These are phyloP conservation scores for Didymosphaeria variabile DNA, from an alignment of 2,329 filamentous ascomycete species.

Conservation along the genomic window DNA sequence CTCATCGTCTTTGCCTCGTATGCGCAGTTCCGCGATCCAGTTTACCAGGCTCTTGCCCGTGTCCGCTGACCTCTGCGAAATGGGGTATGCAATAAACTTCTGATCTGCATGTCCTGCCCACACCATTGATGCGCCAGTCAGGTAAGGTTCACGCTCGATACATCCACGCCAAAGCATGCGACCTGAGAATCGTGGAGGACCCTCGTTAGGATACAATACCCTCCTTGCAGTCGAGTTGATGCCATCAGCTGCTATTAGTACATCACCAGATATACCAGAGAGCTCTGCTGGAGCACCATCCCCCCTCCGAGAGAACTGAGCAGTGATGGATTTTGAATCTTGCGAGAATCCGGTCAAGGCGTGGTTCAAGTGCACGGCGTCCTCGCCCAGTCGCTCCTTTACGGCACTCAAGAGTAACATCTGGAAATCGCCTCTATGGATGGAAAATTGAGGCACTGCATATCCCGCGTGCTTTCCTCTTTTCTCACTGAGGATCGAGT, in stretches of 20 bases:
- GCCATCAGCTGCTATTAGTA: slow-evolving; percentile 56
- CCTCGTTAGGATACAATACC: slow-evolving; percentile 55
- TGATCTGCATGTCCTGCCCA: slow-evolving; percentile 59
- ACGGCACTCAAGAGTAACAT: slow-evolving; percentile 55
- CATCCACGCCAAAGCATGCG: slow-evolving; percentile 59
- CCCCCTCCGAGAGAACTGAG: slow-evolving; percentile 45
- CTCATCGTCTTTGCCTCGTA: slow-evolving; percentile 53
- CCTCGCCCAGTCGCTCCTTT: slow-evolving; percentile 52
- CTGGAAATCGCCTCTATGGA: slow-evolving; percentile 58
- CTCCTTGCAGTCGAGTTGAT: slow-evolving; percentile 56
- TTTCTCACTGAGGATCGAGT: slow-evolving; percentile 55
- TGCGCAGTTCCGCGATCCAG: slow-evolving; percentile 58
- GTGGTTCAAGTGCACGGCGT: slow-evolving; percentile 53
- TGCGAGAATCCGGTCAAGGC: slow-evolving; percentile 50
- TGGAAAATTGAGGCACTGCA: slow-evolving; percentile 54
- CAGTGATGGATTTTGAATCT: slow-evolving; percentile 47
- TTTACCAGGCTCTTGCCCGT: slow-evolving; percentile 55
- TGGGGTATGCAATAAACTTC: slow-evolving; percentile 60
- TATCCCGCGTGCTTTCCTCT: slow-evolving; percentile 55
- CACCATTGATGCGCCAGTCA: slow-evolving; percentile 56
- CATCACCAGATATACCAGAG: slow-evolving; percentile 42
- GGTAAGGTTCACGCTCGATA: slow-evolving; percentile 51
- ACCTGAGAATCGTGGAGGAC: slow-evolving; percentile 56
- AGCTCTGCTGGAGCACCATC: slow-evolving; percentile 38
- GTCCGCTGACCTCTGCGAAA: slow-evolving; percentile 48